Evolutionary conservation across 768 basidiomycete genomes (phyloP), one percentile per base, ranked within the genome.

Genomic region (Auriscalpium vulgare): DNA sequence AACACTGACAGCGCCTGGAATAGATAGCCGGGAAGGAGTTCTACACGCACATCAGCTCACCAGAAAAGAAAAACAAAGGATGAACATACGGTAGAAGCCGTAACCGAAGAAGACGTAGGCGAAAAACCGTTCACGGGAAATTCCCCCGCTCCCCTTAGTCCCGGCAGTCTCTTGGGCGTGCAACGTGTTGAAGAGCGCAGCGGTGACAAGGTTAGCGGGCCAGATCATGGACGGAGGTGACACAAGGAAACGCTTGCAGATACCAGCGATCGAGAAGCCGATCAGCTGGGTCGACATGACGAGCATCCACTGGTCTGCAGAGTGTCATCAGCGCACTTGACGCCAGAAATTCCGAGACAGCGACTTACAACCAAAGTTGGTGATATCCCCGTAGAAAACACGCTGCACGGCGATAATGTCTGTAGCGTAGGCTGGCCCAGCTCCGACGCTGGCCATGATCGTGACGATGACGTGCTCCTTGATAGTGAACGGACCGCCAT

Each of bases 401-500:
- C 74, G 66, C 58, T 77, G 75, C 1, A 78, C 74, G 8, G 73
- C 72, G 54, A 75, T 64, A 44, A 78, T 74, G 44, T 78, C 78
- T 45, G 75, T 77, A 62, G 85, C 85, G 57, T 89, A 89, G 16
- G 86, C 86, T 9, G 79, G 75, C 38, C 72, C 71, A 10, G 78
- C 75, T 23, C 81, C 84, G 35, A 85, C 82, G 47, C 76, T 73
- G 1, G 83, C 84, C 84, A 85, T 87, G 60, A 88, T 81, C 0
- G 82, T 87, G 51, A 87, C 77, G 17, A 90, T 67, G 36, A 88
- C 88, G 66, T 88, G 85, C 62, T 89, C 87, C 70, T 91, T 89
- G 66, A 90, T 85, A 23, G 78, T 80, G 65, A 88, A 90, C 1
- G 82, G 84, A 3, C 89, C 88, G 14, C 86, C 85, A 67, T 88